Percentiles rank a stretch among this genome's conserved stretches.
Evolutionary conservation across 306 rosid genomes (phyloP).

Genomic region (Vigna reflexopilosa): DNA sequence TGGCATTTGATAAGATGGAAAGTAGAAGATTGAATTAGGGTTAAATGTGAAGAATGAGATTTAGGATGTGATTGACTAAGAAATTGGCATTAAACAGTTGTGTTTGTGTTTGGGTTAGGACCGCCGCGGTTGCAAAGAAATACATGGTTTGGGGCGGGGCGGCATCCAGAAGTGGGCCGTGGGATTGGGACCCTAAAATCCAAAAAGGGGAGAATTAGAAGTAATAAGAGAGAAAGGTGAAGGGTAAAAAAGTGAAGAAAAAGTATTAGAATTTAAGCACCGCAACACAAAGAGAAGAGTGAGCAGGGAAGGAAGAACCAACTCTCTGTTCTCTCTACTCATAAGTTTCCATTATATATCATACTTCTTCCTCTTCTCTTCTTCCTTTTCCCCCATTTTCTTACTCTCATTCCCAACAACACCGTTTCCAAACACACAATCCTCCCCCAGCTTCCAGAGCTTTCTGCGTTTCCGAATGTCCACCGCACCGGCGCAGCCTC

Average conservation of each 20-base stretch:
- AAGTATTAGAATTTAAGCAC: neutral
- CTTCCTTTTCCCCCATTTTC: neutral
- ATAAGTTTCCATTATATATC: neutral
- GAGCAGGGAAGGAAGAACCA: neutral
- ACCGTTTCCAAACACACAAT: neutral
- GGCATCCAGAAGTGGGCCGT: neutral
- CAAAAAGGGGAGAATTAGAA: neutral
- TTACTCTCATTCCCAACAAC: neutral
- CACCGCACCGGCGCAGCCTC: constrained; percentile 58
- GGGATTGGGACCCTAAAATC: neutral
- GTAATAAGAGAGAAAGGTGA: neutral
- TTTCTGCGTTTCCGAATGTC: constrained; percentile 57
- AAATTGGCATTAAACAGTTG: too few species aligned
- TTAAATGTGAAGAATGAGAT: too few species aligned
- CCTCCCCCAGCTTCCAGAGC: neutral
- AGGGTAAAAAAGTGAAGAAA: constrained; percentile 1
- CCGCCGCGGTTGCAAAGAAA: neutral
- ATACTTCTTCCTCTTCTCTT: neutral
- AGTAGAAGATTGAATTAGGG: too few species aligned
- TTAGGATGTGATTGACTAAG: too few species aligned
- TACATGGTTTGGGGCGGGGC: neutral
- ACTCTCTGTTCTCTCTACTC: neutral
- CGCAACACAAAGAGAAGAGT: neutral
- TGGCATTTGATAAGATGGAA: too few species aligned
- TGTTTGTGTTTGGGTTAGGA: neutral